Base-by-base conservation (phyloP, 352 stramenopile genomes). In the Globisporangium cederbergense region DNA sequence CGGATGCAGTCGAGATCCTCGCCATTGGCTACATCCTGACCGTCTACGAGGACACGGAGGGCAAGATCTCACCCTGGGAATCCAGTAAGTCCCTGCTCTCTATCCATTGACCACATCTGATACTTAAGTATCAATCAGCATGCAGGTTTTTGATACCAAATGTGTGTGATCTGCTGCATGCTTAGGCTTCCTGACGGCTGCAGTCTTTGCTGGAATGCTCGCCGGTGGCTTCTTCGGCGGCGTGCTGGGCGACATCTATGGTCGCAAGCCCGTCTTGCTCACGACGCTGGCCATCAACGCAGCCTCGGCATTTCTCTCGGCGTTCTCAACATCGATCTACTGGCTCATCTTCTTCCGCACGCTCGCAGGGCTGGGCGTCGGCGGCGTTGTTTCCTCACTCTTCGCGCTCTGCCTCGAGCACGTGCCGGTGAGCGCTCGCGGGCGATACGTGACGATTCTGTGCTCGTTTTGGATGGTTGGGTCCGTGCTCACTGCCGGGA, bases 401-500 rank as follows among this genome's bases (percentile, higher is more conserved):
- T 97, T 97, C 58, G 83, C 89, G 13, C 71, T 97, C 40, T 94
- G 84, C 60, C 74, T 95, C 36, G 91, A 97, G 64, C 81, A 96
- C 50, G 83, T 96, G 0, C 87, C 90, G 0, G 74, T 86, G 16
- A 74, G 73, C 2, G 73, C 76, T 14, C 79, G 89, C 30, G 89
- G 88, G 13, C 76, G 83, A 30, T 95, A 91, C 59, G 71, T 97
- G 16, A 97, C 87, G 14, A 82, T 94, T 60, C 75, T 97, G 51
- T 96, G 90, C 62, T 92, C 80, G 5, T 97, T 97, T 72, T 97
- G 91, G 91, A 97, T 97, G 87, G 68, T 97, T 13, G 91, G 91
- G 7, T 87, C 86, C 2, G 79, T 97, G 42, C 60, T 89, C 60
- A 95, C 90, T 0, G 89, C 86, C 8, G 83, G 72, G 18, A 86